Evolutionary conservation across 441 rosid species (phyloP), one percentile per base, ranked within the genome.

Genomic region (Adansonia rubrostipa): DNA sequence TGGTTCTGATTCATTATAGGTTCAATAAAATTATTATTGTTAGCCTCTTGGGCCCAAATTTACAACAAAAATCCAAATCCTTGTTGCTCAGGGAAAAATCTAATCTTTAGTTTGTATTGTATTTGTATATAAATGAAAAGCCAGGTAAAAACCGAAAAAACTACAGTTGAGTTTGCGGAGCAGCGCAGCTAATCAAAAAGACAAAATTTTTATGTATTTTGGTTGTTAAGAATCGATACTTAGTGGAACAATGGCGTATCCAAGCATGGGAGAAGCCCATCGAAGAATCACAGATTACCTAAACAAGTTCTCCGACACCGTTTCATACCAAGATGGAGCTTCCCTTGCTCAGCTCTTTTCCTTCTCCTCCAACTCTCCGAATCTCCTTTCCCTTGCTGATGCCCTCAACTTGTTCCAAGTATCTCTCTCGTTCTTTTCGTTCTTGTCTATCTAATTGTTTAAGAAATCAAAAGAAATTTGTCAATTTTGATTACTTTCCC

Each of bases 241-340:
- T 47, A 5, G 48, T 45, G 66, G 50, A 66, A 77, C 79, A 80
- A 95, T 93, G 98, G 94, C 96, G 79, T 89, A 88, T 74, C 74
- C 86, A 58, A 92, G 97, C 88, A 90, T 95, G 98, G 97, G 96
- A 66, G 97, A 93, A 78, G 89, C 98, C 0, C 97, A 95, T 88
- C 72, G 98, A 61, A 79, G 99, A 80, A 91, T 93, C 84, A 90
- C 89, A 13, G 98, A 95, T 48, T 93, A 90, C 82, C 88, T 92
- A 20, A 89, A 86, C 80, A 85, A 91, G 20, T 95, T 93, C 88
- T 85, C 86, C 82, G 94, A 92, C 84, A 85, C 94, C 85, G 88
- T 93, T 79, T 83, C 80, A 8, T 73, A 80, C 44, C 98, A 93
- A 80, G 95, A 95, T 86, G 91, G 85, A 20, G 83, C 87, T 63